These are phyloP conservation scores for Penicillium sp. DNA, from an alignment of 2,329 filamentous ascomycete species.

Conservation along the genomic window DNA sequence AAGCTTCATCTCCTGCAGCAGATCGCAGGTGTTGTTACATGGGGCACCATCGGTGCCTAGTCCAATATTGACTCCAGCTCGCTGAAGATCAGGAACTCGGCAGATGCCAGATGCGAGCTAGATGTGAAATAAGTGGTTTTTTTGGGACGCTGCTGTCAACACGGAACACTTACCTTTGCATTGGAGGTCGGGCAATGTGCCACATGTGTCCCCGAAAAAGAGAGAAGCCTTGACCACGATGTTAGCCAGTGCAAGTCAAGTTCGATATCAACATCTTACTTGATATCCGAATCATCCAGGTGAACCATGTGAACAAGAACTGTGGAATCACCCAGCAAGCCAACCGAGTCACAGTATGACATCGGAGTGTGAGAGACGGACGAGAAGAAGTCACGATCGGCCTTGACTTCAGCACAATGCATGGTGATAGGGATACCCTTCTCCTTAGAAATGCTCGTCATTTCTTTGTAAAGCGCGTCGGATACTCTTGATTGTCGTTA, in stretches of 20 bases:
- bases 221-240: conserved; percentile 26
- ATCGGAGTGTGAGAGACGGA: conserved; percentile 42
- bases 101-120: conserved; percentile 53
- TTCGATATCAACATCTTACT: background rate
- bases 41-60: conserved; percentile 57
- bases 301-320: conserved; percentile 57
- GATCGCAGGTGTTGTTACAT: conserved; percentile 55
- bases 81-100: conserved; percentile 48
- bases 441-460: conserved; percentile 42
- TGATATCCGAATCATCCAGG: conserved; percentile 47
- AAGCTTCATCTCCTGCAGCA: conserved; percentile 56
- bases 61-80: conserved; percentile 47
- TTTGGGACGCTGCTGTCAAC: background rate
- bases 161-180: conserved; percentile 37
- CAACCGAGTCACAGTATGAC: conserved; percentile 41
- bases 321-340: conserved; percentile 44
- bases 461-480: conserved; percentile 40
- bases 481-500: conserved; percentile 27
- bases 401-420: conserved; percentile 30
- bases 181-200: conserved; percentile 57
- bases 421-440: conserved; percentile 47
- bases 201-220: conserved; percentile 46
- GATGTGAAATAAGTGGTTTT: background rate
- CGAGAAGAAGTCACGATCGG: conserved; percentile 42
- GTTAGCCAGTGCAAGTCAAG: background rate